Evolutionary conservation across 2,329 filamentous ascomycete genomes (phyloP).

Genomic region (Ophiosphaerella narmari): DNA sequence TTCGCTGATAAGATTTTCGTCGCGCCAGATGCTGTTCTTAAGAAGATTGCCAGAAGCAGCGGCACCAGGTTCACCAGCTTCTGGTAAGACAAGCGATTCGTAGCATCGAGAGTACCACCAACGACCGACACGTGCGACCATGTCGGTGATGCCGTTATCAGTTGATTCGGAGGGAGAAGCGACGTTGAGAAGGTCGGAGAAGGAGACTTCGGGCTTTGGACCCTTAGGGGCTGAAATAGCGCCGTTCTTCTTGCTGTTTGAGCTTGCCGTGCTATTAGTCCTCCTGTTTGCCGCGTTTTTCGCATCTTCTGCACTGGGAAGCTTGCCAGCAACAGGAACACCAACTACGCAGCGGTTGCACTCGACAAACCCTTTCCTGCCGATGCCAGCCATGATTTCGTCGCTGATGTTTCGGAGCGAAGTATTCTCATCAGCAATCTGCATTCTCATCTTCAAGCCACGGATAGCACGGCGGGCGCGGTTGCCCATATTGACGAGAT

Average conservation of each 20-base stretch:
- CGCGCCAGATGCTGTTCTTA: constrained; percentile 75
- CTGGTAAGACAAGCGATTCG: constrained; percentile 64
- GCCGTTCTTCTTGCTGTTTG: constrained; percentile 21
- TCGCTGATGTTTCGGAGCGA: constrained; percentile 62
- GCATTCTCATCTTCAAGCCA: constrained; percentile 72
- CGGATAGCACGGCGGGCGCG: constrained; percentile 70
- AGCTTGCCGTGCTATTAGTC: constrained; percentile 37
- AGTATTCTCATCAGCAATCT: constrained; percentile 62
- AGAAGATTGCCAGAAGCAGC: constrained; percentile 44
- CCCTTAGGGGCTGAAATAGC: constrained; percentile 15
- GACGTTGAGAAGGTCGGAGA: constrained; percentile 43
- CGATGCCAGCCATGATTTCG: constrained; percentile 67
- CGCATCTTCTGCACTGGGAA: constrained; percentile 39
- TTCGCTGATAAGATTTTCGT: constrained; percentile 75
- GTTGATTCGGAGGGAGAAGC: constrained; percentile 49
- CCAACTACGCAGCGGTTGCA: constrained; percentile 79
- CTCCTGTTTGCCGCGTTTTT: constrained; percentile 26
- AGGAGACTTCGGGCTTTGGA: constrained; percentile 40
- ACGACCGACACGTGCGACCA: constrained; percentile 86
- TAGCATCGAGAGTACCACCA: constrained; percentile 98
- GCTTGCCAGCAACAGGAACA: constrained; percentile 68
- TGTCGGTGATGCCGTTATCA: constrained; percentile 87
- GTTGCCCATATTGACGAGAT: constrained; percentile 81
- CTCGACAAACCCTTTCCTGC: constrained; percentile 70
- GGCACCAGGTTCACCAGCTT: constrained; percentile 36